These are phyloP conservation scores for Trichoderma citrinoviride DNA, from an alignment of 2,329 filamentous ascomycete species.

Conservation along the genomic window DNA sequence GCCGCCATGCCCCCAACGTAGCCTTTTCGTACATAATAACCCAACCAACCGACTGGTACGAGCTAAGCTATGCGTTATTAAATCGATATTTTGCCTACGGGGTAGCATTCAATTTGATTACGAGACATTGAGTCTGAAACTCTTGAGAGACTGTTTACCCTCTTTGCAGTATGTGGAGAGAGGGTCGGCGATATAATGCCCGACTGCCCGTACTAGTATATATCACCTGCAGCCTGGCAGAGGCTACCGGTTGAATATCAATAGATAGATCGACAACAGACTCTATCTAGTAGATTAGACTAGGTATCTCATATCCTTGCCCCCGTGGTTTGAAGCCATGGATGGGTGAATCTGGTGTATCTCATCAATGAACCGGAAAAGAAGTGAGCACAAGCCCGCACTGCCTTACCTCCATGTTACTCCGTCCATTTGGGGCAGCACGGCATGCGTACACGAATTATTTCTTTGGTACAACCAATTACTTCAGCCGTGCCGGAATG, in stretches of 20 bases:
- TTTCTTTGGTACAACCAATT: no score
- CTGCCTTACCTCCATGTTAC: background rate
- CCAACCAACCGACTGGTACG: constrained; percentile 10
- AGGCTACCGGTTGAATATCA: background rate
- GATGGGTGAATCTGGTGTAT: background rate
- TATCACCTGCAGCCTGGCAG: background rate
- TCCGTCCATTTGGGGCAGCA: background rate
- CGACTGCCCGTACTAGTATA: no score
- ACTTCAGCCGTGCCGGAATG: background rate
- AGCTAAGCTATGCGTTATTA: constrained; percentile 13
- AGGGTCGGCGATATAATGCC: background rate
- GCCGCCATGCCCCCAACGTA: background rate
- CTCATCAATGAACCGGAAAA: background rate
- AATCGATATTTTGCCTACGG: background rate
- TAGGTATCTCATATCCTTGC: no score
- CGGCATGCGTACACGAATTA: background rate
- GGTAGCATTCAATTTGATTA: background rate
- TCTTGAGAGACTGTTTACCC: background rate
- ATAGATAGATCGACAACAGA: no score
- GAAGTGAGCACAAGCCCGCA: background rate
- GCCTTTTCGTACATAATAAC: background rate
- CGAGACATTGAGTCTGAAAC: background rate
- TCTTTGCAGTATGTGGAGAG: background rate
- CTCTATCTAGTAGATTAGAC: no score
- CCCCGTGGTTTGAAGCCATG: no score